Evolutionary conservation across 345 rosid genomes (phyloP), one percentile per base, ranked within the genome.

Genomic region (Sisymbrium altissimum): DNA sequence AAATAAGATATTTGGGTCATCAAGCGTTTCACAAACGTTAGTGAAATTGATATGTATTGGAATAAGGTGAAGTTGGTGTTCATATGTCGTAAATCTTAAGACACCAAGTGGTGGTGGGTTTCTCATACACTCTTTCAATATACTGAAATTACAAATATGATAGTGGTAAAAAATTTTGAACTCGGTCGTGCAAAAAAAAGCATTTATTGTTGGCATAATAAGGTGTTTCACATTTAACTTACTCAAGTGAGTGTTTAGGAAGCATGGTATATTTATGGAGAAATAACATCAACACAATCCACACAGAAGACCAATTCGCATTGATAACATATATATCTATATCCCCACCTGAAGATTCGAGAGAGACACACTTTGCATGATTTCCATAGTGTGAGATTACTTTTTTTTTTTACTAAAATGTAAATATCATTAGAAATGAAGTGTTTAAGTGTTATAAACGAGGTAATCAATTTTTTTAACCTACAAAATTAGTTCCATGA

Each of bases 181-280:
- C 63, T 0, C 1, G 0, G 4, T 0, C 10, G 0, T 3, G 49
- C 75, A n/a, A 71, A 21, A 36, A 35, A 46, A 60, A 58, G 0
- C 68, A 71, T 0, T 15, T 3, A 13, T 10, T 11, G 39, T 48
- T 27, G 8, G 13, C 48, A 11, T 59, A 60, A 35, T 10, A 4
- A 7, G 29, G 64, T 9, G 6, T 13, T 69, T 39, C 0, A 4
- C 17, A 0, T n/a, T n/a, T 3, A 11, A 41, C 43, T 13, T 1
- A 8, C 33, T 56, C 59, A 58, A 70, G 59, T 3, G 67, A 67
- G 33, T 59, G 73, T 41, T 43, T 3, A 1, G 73, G 40, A 68
- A 40, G 29, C 12, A 11, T 62, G 69, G 76, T 27, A 12, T 61
- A 15, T 61, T 61, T 61, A 33, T 15, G 50, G 68, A 53, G 0